A percentile compares a stretch with the other conserved stretches of the same genome.
phyloP scores from a whole-genome alignment of 495 filamentous ascomycete species.

The Aspergillus nanangensis region DNA sequence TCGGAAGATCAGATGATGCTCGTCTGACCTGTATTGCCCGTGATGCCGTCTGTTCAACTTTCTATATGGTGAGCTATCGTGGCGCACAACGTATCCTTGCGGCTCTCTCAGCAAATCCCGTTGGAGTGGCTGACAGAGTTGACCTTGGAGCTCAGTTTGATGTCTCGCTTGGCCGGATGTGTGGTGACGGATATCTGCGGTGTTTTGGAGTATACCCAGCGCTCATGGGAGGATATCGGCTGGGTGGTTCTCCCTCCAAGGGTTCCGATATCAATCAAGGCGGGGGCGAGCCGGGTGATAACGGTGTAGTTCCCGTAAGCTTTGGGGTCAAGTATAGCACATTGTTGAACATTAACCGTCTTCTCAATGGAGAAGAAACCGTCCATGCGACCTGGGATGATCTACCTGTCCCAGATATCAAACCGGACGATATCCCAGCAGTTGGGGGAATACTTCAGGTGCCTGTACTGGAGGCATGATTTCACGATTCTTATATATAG shows the following conservation, averaged over 20 bases:
- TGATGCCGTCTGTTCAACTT: slow-evolving; percentile 47
- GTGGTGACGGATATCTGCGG: slow-evolving; percentile 28
- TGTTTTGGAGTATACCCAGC: slow-evolving; percentile 46
- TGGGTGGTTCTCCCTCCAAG: slow-evolving; percentile 30
- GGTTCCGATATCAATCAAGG: slow-evolving; percentile 42
- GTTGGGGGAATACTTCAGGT: slow-evolving; percentile 4
- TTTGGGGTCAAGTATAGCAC: slow-evolving; percentile 40
- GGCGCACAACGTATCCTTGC: slow-evolving; percentile 48
- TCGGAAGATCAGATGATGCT: slow-evolving; percentile 28
- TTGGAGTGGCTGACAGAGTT: slow-evolving; percentile 17
- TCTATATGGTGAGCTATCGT: slow-evolving; percentile 49
- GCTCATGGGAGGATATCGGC: slow-evolving; percentile 41
- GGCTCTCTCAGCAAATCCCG: slow-evolving; percentile 37
- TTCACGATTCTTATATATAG: too few relatives aligned
- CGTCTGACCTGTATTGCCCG: slow-evolving; percentile 42
- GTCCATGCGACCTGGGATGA: slow-evolving; percentile 19
- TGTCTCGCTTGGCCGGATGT: slow-evolving; percentile 45
- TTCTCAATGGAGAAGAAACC: slow-evolving; percentile 13
- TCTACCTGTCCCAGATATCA: slow-evolving; percentile 5
- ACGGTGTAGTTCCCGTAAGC: slow-evolving; percentile 1
- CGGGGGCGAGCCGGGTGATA: slow-evolving; percentile 8
- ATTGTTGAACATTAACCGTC: slow-evolving; percentile 36
- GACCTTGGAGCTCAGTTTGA: slow-evolving; percentile 40
- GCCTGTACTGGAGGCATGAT: background rate
- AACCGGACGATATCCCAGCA: slow-evolving; percentile 4